Conservation (phyloP, 345 rosid genomes). For the Barbarea vulgaris region DNA sequence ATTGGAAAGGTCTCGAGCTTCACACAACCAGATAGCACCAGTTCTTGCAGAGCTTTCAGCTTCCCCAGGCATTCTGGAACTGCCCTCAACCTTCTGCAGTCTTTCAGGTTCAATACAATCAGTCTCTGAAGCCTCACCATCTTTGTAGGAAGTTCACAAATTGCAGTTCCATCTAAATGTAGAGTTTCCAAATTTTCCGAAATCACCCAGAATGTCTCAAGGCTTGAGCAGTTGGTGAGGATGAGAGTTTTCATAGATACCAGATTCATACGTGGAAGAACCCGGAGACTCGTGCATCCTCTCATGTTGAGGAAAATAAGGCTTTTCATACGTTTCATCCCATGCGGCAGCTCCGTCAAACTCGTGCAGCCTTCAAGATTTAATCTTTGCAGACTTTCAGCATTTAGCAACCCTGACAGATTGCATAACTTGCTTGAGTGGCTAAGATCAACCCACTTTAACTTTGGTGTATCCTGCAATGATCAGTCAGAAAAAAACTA, state of each 20-base stretch:
- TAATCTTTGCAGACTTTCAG: slow-evolving; percentile 34
- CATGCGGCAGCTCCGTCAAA: background rate
- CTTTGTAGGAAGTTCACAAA: slow-evolving; percentile 16
- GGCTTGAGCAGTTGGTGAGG: slow-evolving; percentile 34
- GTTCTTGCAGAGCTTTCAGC: slow-evolving; percentile 30
- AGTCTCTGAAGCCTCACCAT: slow-evolving; percentile 25
- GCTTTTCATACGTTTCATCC: slow-evolving; percentile 6
- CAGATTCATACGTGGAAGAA: background rate
- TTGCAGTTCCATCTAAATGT: slow-evolving; percentile 23
- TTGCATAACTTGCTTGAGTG: slow-evolving; percentile 16
- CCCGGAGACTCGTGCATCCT: slow-evolving; percentile 28
- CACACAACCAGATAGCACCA: slow-evolving; percentile 30
- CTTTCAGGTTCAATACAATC: slow-evolving; percentile 23
- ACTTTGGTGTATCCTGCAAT: slow-evolving; percentile 36
- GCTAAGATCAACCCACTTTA: slow-evolving; percentile 37
- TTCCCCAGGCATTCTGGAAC: slow-evolving; percentile 27
- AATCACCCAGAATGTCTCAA: slow-evolving; percentile 12
- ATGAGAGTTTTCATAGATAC: slow-evolving; percentile 23
- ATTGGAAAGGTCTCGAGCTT: slow-evolving; percentile 16
- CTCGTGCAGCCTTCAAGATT: slow-evolving; percentile 36
- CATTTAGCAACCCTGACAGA: slow-evolving; percentile 33
- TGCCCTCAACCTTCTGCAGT: background rate
- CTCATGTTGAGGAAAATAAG: slow-evolving; percentile 28
- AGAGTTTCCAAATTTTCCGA: slow-evolving; percentile 6
- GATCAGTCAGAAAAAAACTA: background rate